Percentiles rank a stretch among this genome's conserved stretches.
Conservation (phyloP, 225 moss, liverwort and hornwort genomes). For the Marchantia paleacea region DNA sequence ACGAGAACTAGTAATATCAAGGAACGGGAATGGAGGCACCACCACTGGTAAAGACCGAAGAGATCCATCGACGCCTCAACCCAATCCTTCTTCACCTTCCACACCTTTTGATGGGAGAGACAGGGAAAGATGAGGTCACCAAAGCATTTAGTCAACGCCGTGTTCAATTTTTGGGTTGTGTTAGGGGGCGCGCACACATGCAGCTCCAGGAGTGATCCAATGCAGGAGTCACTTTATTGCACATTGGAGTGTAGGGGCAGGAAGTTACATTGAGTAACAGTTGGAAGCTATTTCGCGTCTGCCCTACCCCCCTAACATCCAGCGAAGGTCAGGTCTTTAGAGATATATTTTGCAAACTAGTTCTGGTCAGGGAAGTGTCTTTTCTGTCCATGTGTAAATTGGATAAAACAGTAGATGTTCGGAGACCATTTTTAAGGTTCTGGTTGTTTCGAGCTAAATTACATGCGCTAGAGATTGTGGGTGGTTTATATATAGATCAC, state of each 20-base stretch:
- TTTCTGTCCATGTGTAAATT: slow-evolving; percentile 10
- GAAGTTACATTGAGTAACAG: neutral
- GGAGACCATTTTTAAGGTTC: slow-evolving; percentile 12
- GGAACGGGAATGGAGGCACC: slow-evolving; percentile 33
- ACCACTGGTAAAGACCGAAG: slow-evolving; percentile 35
- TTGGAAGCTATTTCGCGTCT: neutral
- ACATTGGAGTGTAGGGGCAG: neutral
- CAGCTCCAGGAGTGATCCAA: neutral
- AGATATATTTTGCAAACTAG: neutral
- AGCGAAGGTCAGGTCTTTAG: neutral
- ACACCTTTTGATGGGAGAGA: slow-evolving; percentile 34
- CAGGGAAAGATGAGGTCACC: slow-evolving; percentile 30
- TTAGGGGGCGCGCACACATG: neutral
- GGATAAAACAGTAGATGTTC: slow-evolving; percentile 7
- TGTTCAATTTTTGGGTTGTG: slow-evolving; percentile 2
- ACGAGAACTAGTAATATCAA: slow-evolving; percentile 42
- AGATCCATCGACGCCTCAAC: slow-evolving; percentile 30
- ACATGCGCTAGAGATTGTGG: neutral
- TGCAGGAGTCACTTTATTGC: neutral
- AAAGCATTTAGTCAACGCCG: neutral
- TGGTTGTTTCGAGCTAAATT: neutral
- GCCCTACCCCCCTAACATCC: neutral
- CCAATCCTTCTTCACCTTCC: slow-evolving; percentile 25
- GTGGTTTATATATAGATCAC: slow-evolving; percentile 5
- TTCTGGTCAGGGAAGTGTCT: neutral